A percentile compares a stretch with the other conserved stretches of the same genome.
Evolutionary conservation across 495 filamentous ascomycete genomes (phyloP).

Genomic region (Xylaria nigripes): DNA sequence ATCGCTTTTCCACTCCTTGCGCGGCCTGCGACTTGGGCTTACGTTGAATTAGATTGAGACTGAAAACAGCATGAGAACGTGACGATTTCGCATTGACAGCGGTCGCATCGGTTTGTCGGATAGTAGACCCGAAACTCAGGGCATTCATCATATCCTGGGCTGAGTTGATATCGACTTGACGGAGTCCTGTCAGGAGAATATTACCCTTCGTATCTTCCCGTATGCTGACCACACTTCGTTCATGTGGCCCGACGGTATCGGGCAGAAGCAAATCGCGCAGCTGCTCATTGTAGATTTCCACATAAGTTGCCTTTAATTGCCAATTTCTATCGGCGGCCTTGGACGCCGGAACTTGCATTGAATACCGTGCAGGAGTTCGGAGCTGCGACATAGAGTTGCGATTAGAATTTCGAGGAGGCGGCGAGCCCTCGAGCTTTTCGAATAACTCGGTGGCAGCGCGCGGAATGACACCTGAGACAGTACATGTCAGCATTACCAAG

Average conservation of each 20-base stretch:
- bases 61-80: slow-evolving; percentile 97
- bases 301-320: slow-evolving; percentile 92
- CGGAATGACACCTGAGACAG: slow-evolving; percentile 71
- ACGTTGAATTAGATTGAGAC: slow-evolving; percentile 84
- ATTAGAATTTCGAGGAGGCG: slow-evolving; percentile 40
- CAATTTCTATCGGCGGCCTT: slow-evolving; percentile 66
- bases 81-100: slow-evolving; percentile 98
- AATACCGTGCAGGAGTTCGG: slow-evolving; percentile 74
- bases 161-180: slow-evolving; percentile 82
- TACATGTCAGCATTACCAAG: background rate
- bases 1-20: slow-evolving; percentile 63
- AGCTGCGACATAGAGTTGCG: slow-evolving; percentile 67
- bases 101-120: slow-evolving; percentile 97
- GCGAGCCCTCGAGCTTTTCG: slow-evolving; percentile 67
- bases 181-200: slow-evolving; percentile 84
- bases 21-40: slow-evolving; percentile 53
- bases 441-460: slow-evolving; percentile 84
- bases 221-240: slow-evolving; percentile 71
- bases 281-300: slow-evolving; percentile 99
- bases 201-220: slow-evolving; percentile 93
- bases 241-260: slow-evolving; percentile 57
- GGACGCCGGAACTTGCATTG: slow-evolving; percentile 48
- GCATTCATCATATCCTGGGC: slow-evolving; percentile 84
- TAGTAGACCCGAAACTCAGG: slow-evolving; percentile 84
- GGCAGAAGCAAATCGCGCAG: slow-evolving; percentile 83